phyloP scores from a whole-genome alignment of 2,329 filamentous ascomycete genomes.

The Grosmannia clavigera region DNA sequence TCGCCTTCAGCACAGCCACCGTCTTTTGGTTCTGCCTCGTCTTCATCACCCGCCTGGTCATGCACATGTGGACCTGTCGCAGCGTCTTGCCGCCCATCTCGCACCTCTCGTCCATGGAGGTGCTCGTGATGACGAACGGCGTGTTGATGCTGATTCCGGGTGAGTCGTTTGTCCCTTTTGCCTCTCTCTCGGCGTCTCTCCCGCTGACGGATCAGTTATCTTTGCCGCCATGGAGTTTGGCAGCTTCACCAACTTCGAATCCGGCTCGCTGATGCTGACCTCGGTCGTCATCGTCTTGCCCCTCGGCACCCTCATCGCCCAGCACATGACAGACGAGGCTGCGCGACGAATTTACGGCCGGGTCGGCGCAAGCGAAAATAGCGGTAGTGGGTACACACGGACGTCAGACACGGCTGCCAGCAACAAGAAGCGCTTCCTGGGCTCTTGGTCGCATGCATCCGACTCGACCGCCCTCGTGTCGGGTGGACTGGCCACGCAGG shows the following conservation, averaged over 20 bases:
- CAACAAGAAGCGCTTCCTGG: background rate
- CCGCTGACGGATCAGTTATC: conserved; percentile 25
- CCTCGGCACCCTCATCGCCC: conserved; percentile 38
- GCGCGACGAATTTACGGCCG: background rate
- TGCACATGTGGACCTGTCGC: conserved; percentile 34
- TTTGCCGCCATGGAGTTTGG: conserved; percentile 37
- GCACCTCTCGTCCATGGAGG: conserved; percentile 37
- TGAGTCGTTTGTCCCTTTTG: conserved; percentile 13
- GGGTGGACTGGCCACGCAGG: conserved; percentile 3
- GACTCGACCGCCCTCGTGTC: conserved; percentile 3
- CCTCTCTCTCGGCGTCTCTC: background rate
- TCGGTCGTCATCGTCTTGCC: conserved; percentile 39
- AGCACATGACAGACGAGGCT: conserved; percentile 22
- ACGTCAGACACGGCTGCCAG: background rate
- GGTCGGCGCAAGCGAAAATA: background rate
- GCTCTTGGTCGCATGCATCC: conserved; percentile 6
- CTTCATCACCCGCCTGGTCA: conserved; percentile 38
- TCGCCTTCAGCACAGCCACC: conserved; percentile 18
- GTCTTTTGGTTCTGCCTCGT: conserved; percentile 40
- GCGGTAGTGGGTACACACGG: conserved; percentile 1
- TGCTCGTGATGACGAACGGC: conserved; percentile 43
- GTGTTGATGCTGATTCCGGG: conserved; percentile 44
- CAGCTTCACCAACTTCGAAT: conserved; percentile 31
- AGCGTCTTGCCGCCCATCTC: conserved; percentile 30
- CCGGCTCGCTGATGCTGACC: conserved; percentile 35